Evolutionary conservation across 2,329 filamentous ascomycete genomes (phyloP), one percentile per base, ranked within the genome.

Genomic region (Cladorrhinum sp.): DNA sequence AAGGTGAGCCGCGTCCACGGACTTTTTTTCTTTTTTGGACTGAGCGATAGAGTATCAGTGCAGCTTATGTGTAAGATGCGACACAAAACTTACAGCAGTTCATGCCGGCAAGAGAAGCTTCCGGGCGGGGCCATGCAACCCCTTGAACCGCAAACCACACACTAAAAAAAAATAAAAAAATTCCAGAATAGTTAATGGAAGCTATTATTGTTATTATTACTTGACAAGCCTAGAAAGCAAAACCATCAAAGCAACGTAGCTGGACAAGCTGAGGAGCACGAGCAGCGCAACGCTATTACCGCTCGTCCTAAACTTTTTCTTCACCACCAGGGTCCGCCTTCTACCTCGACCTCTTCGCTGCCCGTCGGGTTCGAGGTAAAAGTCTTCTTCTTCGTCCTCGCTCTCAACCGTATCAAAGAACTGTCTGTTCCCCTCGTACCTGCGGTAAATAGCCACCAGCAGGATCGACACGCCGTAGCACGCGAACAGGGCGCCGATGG

Each of bases 401-500:
- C 52, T 62, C 59, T 73, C 82, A 18, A 81, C 73, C 60, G 82
- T 80, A 63, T 81, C 85, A 75, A 98, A 98, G 78, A 99, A 98
- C 75, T 98, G 94, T 66, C 87, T 85, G 72, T 98, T 96, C 60
- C 95, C 93, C 76, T 97, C 91, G 72, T 93, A 91, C 58, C 95
- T 86, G 61, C 95, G 85, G 75, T 96, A 96, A 58, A 92, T 79
- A 68, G 92, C 90, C 62, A 96, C 91, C 24, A 91, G 80, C 71
- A 98, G 80, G 53, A 99, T 85, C 6, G 91, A 91, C 2, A 88
- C 87, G 12, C 94, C 95, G 72, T 98, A 98, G 54, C 92, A 87
- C 49, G 95, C 93, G 73, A 97, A 97, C 30, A 99, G 81, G 6
- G 95, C 95, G n/a, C 95, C 95, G 65, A 97, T 96, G 67, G 89